phyloP scores from a whole-genome alignment of 202 grass and related monocot genomes.

The Digitaria exilis region DNA sequence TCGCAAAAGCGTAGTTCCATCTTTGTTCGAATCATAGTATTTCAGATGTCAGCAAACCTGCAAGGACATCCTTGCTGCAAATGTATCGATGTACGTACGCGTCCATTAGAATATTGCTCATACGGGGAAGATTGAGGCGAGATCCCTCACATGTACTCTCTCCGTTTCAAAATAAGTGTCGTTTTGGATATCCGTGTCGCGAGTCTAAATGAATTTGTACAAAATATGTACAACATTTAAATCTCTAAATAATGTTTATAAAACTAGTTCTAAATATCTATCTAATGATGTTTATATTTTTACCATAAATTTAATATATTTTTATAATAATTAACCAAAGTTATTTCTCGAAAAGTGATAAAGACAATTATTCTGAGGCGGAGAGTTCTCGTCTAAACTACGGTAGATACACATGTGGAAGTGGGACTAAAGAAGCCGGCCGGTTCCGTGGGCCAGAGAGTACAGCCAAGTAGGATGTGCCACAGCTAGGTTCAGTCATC shows the following conservation, averaged over 20 bases:
- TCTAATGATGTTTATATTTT: too few relatives aligned
- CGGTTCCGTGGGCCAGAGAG: conserved; percentile 12
- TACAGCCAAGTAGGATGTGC: conserved; percentile 48
- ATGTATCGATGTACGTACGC: not conserved
- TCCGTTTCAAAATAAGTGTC: too few relatives aligned
- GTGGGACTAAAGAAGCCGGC: conserved; percentile 25
- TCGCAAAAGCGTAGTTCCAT: too few relatives aligned
- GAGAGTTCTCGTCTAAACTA: conserved; percentile 36
- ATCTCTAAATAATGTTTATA: too few relatives aligned
- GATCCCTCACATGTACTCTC: conserved; percentile 57
- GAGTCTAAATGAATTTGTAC: too few relatives aligned
- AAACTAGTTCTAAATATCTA: too few relatives aligned
- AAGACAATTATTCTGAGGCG: too few relatives aligned
- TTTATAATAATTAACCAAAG: too few relatives aligned
- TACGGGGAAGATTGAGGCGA: conserved; percentile 46
- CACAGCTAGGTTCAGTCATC: conserved; percentile 3
- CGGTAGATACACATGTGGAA: conserved; percentile 32
- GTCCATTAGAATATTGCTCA: not conserved
- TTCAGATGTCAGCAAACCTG: not conserved
- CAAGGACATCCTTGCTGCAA: not conserved
- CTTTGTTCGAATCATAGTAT: not conserved
- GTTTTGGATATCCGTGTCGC: too few relatives aligned
- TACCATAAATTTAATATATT: too few relatives aligned
- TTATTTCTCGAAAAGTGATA: too few relatives aligned
- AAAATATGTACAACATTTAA: too few relatives aligned